These are phyloP conservation scores for Raffaelea arxii DNA, from an alignment of 2,329 filamentous ascomycete genomes.

Conservation along the genomic window DNA sequence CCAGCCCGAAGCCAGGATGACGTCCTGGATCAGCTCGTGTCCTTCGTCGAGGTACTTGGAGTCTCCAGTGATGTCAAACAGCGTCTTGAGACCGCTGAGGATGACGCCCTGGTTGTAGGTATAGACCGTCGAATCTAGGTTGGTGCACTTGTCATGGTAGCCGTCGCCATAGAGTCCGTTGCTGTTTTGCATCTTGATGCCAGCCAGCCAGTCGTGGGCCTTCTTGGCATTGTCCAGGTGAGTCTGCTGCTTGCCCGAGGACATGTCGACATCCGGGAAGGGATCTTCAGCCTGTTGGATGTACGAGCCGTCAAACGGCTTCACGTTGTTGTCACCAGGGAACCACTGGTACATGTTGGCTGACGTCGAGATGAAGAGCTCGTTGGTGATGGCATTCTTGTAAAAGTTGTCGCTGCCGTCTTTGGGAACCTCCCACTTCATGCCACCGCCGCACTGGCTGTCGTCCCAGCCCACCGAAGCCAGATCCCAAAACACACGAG, in stretches of 20 bases:
- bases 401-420: neutral
- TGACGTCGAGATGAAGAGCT: neutral
- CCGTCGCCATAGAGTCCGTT: neutral
- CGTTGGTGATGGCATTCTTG: neutral
- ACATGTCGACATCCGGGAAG: neutral
- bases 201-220: neutral
- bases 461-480: slow-evolving; percentile 73
- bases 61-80: slow-evolving; percentile 34
- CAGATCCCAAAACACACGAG: slow-evolving; percentile 75
- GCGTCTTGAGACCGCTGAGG: slow-evolving; percentile 43
- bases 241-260: neutral
- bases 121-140: neutral
- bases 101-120: slow-evolving; percentile 50
- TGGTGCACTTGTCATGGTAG: neutral
- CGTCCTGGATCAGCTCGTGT: slow-evolving; percentile 60
- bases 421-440: slow-evolving; percentile 54
- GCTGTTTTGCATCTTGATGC: neutral
- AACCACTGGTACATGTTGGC: neutral
- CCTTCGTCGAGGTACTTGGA: slow-evolving; percentile 56
- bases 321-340: neutral
- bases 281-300: neutral
- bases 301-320: neutral
- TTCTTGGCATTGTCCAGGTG: neutral
- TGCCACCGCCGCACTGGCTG: slow-evolving; percentile 73
- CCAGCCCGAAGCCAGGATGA: slow-evolving; percentile 73